Base-by-base conservation (phyloP, 129 eudicot species). In the Flaveria robusta region DNA sequence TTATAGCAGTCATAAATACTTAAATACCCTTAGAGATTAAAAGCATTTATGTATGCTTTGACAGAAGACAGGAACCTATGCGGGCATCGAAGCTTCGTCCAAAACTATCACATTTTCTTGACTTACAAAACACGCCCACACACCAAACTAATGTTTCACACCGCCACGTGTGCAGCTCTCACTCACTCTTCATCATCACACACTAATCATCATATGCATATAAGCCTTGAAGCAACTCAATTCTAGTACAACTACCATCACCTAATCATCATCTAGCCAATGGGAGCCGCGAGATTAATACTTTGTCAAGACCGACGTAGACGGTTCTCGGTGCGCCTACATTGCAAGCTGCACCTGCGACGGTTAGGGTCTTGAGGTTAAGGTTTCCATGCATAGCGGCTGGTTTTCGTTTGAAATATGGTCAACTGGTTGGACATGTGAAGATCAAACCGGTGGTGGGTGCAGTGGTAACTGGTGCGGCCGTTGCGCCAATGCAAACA, bases 251-350 rank as follows among this genome's bases (percentile, higher is more conserved):
- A 55, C 11, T 6, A 20, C 19, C 27, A 71, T 56, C 24, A 23
- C 45, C 54, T 10, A 19, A 0, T 52, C 31, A 45, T 14, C 1
- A 20, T 16, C 7, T 20, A 18, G 11, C 10, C 78, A 65, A 85
- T 85, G 92, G 83, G 87, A 7, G 63, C 84, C 34, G 58, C 62
- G 14, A 81, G 85, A 74, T 60, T 84, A 55, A 18, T 54, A 20
- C 68, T 85, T 42, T 27, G 58, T 22, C 85, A 23, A 76, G 54
- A 56, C 47, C 81, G 55, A 9, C 72, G 5, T 41, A 24, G 31
- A 1, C 12, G 13, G 69, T 58, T 75, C 66, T 58, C 2, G 59
- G 23, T 19, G 29, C 29, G 31, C 55, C 71, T 29, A 22, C 50
- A 2, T 65, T 22, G 1, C 7, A 63, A 13, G 31, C 22, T 12